These are phyloP conservation scores for Pichia kudriavzevii DNA, from an alignment of 1,139 yeast species.

Conservation along the genomic window DNA sequence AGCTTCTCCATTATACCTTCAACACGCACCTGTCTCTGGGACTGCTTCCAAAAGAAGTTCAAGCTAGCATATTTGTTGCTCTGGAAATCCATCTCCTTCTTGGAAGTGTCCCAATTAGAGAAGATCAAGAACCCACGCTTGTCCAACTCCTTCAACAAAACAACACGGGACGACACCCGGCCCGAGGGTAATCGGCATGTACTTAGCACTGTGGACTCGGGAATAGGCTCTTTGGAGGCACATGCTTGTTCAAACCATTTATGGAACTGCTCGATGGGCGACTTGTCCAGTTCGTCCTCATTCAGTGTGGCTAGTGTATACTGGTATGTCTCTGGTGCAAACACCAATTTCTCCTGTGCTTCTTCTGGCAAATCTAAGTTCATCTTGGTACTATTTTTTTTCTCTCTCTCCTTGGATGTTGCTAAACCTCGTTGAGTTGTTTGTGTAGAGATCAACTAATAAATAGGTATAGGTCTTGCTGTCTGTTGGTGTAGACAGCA, in stretches of 20 bases:
- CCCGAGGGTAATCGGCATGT: constrained; percentile 88
- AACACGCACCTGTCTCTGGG: constrained; percentile 87
- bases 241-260: constrained; percentile 83
- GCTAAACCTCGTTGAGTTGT: too few species aligned
- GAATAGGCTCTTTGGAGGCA: constrained; percentile 46
- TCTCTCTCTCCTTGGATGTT: too few species aligned
- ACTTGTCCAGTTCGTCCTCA: constrained; percentile 42
- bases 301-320: constrained; percentile 62
- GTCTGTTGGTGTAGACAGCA: too few species aligned
- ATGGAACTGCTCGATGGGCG: constrained; percentile 74
- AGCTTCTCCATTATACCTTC: constrained; percentile 81
- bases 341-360: constrained; percentile 24
- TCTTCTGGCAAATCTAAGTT: constrained; percentile 13
- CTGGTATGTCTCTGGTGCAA: constrained; percentile 88
- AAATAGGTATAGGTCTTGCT: too few species aligned
- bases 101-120: constrained; percentile 86
- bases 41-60: constrained; percentile 87
- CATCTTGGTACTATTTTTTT: too few species aligned
- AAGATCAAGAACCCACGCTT: constrained; percentile 78
- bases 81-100: constrained; percentile 63
- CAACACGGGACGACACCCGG: constrained; percentile 74
- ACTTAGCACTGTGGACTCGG: constrained; percentile 75
- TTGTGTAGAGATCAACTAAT: too few species aligned
- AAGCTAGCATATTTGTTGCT: constrained; percentile 75
- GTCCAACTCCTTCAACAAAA: constrained; percentile 84